Percentiles rank a stretch among this genome's conserved stretches.
These are phyloP conservation scores for Dimocarpus longan DNA, from an alignment of 345 rosid genomes.

Conservation along the genomic window DNA sequence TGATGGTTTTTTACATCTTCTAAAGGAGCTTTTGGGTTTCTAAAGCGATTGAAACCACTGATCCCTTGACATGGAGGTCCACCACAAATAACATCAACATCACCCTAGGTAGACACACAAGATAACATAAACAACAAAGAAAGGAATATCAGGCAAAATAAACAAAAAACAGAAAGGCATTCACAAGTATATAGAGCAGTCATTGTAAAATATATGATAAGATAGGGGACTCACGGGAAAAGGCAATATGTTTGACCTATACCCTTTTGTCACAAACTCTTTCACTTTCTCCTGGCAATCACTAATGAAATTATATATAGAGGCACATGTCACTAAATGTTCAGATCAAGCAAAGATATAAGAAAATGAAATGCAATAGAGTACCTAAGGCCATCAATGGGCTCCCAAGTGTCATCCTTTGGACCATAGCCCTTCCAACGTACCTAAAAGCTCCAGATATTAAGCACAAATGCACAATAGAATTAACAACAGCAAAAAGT, in stretches of 20 bases:
- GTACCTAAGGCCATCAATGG: conserved; percentile 36
- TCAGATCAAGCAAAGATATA: not conserved
- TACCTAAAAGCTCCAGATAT: conserved; percentile 23
- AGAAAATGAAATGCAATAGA: not conserved
- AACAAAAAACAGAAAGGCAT: not conserved
- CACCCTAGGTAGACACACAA: conserved; percentile 24
- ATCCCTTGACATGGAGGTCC: conserved; percentile 53
- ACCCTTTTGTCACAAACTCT: conserved; percentile 39
- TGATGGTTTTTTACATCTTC: conserved; percentile 40
- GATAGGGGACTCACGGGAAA: conserved; percentile 36
- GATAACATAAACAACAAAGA: not conserved
- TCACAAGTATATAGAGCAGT: not conserved
- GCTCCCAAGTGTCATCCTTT: conserved; percentile 48
- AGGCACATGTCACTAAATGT: not conserved
- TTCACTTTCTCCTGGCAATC: conserved; percentile 34
- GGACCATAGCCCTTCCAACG: conserved; percentile 39
- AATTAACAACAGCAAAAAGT: not conserved
- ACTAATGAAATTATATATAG: conserved; percentile 13
- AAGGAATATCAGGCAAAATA: not conserved
- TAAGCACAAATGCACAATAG: not conserved
- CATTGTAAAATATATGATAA: not conserved
- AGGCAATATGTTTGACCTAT: conserved; percentile 36
- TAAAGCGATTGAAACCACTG: conserved; percentile 43
- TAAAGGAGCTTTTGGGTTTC: conserved; percentile 35
- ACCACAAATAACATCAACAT: conserved; percentile 43